Base-by-base conservation (phyloP, 495 filamentous ascomycete species). In the Hypoxylon fuscum region DNA sequence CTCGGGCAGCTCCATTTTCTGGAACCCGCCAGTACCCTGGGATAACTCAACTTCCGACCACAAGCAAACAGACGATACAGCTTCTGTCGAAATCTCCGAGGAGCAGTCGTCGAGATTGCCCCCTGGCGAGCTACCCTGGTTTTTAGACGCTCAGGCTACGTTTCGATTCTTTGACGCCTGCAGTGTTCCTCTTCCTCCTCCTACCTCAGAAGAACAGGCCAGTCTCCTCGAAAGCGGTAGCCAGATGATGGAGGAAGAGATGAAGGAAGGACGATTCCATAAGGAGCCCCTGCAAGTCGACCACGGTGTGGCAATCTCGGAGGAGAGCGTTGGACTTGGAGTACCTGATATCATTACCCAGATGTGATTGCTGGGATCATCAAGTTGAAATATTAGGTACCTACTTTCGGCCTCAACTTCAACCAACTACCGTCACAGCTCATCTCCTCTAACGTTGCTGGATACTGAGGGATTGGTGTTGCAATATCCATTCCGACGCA, bases 231-330 rank as follows among this genome's bases (percentile, higher is more conserved):
- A 48, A 38, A 9, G 17, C 32, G 5, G 34, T 1, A 48, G 34
- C 2, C 43, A 48, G 12, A 63, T 57, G 52, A 65, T 52, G 34
- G 22, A 43, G 5, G 57, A 54, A 14, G 59, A 54, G 3, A 48
- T 58, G 20, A 56, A 68, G 34, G 34, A 60, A 27, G 59, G 55
- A 10, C 37, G 32, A n/a, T 72, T 75, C 46, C 29, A 53, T 27
- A 43, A 64, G n/a, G 66, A 61, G 22, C 70, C 71, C 12, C 22
- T 82, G 4, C 79, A 83, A 31, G 77, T 83, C 2, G 57, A 73
- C 8, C 76, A 75, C 12, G 84, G 81, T 2, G 69, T 88, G n/a
- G 84, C 85, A 43, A 53, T 87, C 32, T 83, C 79, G 17, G 86
- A 88, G 66, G 84, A 88, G 66, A 79, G 77, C 27, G 79, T 83